Base-by-base conservation (phyloP, 2,329 filamentous ascomycete species). In the Stachybotrys echinatus region DNA sequence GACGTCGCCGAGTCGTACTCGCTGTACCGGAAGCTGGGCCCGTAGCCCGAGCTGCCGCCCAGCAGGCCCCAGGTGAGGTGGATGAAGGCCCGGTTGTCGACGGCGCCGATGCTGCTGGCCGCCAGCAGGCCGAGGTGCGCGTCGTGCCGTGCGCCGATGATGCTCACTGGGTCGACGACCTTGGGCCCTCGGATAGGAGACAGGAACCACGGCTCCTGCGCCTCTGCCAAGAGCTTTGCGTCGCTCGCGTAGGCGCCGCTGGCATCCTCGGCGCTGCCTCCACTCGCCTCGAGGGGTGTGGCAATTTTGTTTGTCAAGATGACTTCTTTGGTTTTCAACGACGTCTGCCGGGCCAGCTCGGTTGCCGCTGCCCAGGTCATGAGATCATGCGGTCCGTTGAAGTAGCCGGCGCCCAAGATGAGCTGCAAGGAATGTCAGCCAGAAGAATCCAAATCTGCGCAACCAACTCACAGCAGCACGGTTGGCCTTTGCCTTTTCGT, bases 11-110 rank as follows among this genome's bases (percentile, higher is more conserved):
- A 46, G 8, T 23, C 20, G 19, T 48, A 38, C 19, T 18, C 23
- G 46, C 46, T 52, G 42, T 40, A 52, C 40, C 38, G 45, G 20
- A 52, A 50, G 40, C 42, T 22, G 10, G 23, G 31, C 17, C 51
- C 51, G 22, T 52, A 52, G 22, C 51, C 45, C 4, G 49, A 45
- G 4, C 34, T 48, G 2, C 46, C 43, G 42, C 48, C 48, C 14
- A 54, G n/a, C 5, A 49, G 21, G 12, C 52, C 50, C 54, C 54
- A 59, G 44, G 55, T 59, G 17, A 56, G 54, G 19, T 55, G 55
- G 3, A 59, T 34, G 21, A 59, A 45, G 21, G 19, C 46, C 42
- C 37, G 48, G 7, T 49, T 52, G 31, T 59, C 53, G 19, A 59
- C 53, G 12, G 38, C 19, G 2, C 52, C 48, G 37, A 57, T 55